Base-by-base conservation (phyloP, 768 basidiomycete genomes). In the Lepiota brunneoincarnata region DNA sequence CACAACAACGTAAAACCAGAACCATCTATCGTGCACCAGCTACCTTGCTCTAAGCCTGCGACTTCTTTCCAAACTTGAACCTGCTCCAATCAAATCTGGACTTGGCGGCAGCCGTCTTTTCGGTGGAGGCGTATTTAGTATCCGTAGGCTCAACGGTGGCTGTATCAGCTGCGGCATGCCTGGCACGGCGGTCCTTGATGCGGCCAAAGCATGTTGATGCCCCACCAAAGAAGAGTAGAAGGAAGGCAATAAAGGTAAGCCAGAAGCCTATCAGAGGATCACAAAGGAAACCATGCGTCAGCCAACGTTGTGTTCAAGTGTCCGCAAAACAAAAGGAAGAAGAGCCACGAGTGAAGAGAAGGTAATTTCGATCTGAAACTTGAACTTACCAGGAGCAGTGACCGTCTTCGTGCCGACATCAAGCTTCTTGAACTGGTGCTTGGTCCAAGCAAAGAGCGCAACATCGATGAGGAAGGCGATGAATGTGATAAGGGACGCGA, bases 391-490 rank as follows among this genome's bases (percentile, higher is more conserved):
- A 56, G 83, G 82, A 4, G 76, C 86, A 17, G 86, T 75, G 53
- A 73, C 71, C 11, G 87, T 87, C 40, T 64, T 71, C 2, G 70
- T 69, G n/a, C 61, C 58, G 20, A 78, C 65, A 50, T 72, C 67
- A 10, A 91, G 72, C 51, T 80, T 74, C 40, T 69, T 68, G 60
- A 88, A 74, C 58, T 84, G 72, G 48, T 84, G 74, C 63, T 79
- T 82, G 48, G 85, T 76, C 54, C 76, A 82, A 2, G 74, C 83
- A 61, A 73, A 86, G 26, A 93, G 79, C 12, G 87, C 86, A 56
- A 91, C 85, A 66, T 93, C 89, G 65, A 88, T 81, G 38, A 80
- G 79, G 63, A 92, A 89, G 1, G 88, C 83, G 57, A 91, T 80
- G 51, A 91, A 70, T 2, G 88, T 81, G 40, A 92, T 64, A 18